A percentile compares a stretch with the other conserved stretches of the same genome.
Evolutionary conservation across 768 basidiomycete species (phyloP).

Genomic region (Termitomyces sp.): DNA sequence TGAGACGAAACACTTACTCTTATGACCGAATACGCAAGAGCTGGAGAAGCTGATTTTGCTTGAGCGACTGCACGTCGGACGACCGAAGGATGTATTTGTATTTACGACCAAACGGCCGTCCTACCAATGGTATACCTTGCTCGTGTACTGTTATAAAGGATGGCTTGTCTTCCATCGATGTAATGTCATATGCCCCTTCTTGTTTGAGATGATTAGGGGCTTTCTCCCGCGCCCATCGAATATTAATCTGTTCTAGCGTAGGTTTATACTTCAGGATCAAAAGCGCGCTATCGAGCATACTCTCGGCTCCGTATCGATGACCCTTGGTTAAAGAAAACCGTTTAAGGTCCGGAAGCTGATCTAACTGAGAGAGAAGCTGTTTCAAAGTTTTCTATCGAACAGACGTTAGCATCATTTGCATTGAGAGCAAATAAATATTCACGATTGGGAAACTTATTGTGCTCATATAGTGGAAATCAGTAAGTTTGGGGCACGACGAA

Average conservation of each 20-base stretch:
- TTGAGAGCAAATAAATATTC: conserved; percentile 11
- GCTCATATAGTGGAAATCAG: conserved; percentile 48
- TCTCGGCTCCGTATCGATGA: conserved; percentile 40
- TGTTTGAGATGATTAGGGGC: conserved; percentile 46
- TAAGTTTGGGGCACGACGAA: conserved; percentile 30
- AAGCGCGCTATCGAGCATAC: conserved; percentile 37
- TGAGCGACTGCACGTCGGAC: neutral
- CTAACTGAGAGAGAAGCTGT: conserved; percentile 32
- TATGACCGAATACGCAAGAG: neutral
- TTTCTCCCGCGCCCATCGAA: conserved; percentile 44
- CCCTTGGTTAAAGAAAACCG: conserved; percentile 46
- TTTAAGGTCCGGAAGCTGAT: conserved; percentile 34
- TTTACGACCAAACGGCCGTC: conserved; percentile 31
- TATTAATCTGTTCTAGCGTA: conserved; percentile 34
- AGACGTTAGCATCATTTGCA: neutral
- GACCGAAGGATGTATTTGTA: conserved; percentile 18
- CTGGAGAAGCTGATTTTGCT: neutral
- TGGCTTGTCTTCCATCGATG: conserved; percentile 18
- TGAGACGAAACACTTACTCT: neutral
- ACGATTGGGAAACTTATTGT: conserved; percentile 40
- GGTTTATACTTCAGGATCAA: conserved; percentile 30
- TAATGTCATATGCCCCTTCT: conserved; percentile 38
- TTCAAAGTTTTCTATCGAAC: conserved; percentile 34
- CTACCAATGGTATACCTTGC: conserved; percentile 37
- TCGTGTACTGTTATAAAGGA: conserved; percentile 27